Evolutionary conservation across 768 basidiomycete genomes (phyloP), one percentile per base, ranked within the genome.

Genomic region (Russula sp.): DNA sequence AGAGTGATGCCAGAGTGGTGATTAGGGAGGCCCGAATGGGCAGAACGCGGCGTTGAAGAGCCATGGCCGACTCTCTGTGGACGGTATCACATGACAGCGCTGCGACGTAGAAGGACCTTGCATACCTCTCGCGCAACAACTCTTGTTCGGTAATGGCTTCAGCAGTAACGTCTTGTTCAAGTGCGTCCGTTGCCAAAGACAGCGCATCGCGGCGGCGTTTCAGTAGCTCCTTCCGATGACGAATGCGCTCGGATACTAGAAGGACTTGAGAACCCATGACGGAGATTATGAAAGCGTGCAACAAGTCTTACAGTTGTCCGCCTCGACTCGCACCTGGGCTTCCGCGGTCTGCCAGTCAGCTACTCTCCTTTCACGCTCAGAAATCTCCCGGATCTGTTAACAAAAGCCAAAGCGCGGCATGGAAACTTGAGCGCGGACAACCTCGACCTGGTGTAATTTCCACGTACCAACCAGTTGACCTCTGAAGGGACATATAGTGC

Each of bases 1-100:
- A 98, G 69, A 96, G 88, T 14, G 79, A 77, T 46, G 89, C 84
- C 51, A 97, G 81, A 14, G 80, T 82, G 20, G 87, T 85, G 64
- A 94, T 78, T 57, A 92, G 81, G 8, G 82, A 81, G 38, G 83
- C 86, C 62, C 87, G 84, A 53, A 80, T 81, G 24, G 82, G 78
- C 7, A 77, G 70, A 61, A 91, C 76, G 53, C 76, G 79, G 51
- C 76, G 76, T 55, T 76, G 80, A 62, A 90, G 80, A 34, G 77
- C 71, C 38, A 73, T 67, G 46, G 83, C 78, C 32, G 77, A 77
- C 22, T 73, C 70, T 70, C 89, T 92, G 70, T n/a, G 36, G 57
- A 49, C 46, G 44, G 64, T 64, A 40, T 30, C 62, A 68, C 60
- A 69, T 65, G 64, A 73, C 61, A 49, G 57, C 44, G 30, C 36